Evolutionary conservation across 164 flowering plant species (phyloP).

Genomic region (grape (Vitis vinifera)): DNA sequence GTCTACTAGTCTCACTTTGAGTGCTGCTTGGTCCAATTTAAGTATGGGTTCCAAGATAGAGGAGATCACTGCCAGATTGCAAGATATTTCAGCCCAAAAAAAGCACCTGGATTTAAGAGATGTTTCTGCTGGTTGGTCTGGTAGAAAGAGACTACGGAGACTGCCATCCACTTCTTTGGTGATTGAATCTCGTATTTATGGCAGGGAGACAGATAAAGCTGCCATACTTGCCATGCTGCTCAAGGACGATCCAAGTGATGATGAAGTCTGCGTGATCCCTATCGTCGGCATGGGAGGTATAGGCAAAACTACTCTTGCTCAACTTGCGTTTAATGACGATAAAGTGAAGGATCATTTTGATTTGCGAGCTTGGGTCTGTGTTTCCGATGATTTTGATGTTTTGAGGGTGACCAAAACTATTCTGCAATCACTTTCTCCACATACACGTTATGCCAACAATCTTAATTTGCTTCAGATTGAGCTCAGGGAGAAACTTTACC

Average conservation of each 20-base stretch:
- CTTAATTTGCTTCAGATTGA: slow-evolving; percentile 6
- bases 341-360: slow-evolving; percentile 5
- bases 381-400: slow-evolving; percentile 15
- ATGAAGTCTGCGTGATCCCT: slow-evolving; percentile 11
- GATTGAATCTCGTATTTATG: slow-evolving; percentile 5
- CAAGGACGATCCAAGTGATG: not conserved
- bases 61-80: no score
- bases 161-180: no score
- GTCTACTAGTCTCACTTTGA: no score
- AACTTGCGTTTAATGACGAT: slow-evolving; percentile 10
- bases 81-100: no score
- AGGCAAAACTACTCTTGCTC: slow-evolving; percentile 27
- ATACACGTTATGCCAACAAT: not conserved
- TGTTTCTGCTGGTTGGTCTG: no score
- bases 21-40: no score
- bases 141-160: no score
- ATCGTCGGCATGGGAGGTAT: slow-evolving; percentile 22
- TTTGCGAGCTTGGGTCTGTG: slow-evolving; percentile 16
- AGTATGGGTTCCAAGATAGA: no score
- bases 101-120: no score
- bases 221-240: slow-evolving; percentile 4
- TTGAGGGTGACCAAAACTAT: not conserved
- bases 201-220: slow-evolving; percentile 23
- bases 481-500: not conserved
- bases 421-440: not conserved